Percentiles rank a stretch among this genome's conserved stretches.
Conservation (phyloP, 495 filamentous ascomycete genomes). For the Tuber borchii region DNA sequence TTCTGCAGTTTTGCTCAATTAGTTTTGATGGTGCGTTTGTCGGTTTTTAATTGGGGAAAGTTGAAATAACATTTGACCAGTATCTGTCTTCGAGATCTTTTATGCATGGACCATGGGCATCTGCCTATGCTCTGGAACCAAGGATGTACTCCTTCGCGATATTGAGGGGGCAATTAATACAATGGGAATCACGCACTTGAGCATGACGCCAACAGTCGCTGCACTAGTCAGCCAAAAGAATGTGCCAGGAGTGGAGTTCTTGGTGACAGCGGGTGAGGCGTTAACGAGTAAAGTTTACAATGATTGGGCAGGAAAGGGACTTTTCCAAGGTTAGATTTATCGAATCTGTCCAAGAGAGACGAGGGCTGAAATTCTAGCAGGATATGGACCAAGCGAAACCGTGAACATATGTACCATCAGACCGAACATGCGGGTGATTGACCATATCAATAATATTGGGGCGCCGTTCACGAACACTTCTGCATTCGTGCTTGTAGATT, state of each 20-base stretch:
- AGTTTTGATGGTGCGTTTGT: slow-evolving; percentile 56
- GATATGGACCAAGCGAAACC: slow-evolving; percentile 66
- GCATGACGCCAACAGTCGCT: slow-evolving; percentile 70
- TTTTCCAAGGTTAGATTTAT: slow-evolving; percentile 55
- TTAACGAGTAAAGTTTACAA: slow-evolving; percentile 60
- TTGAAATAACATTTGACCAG: slow-evolving; percentile 36
- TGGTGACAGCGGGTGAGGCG: slow-evolving; percentile 66
- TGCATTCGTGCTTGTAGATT: slow-evolving; percentile 54
- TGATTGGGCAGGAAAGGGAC: slow-evolving; percentile 58
- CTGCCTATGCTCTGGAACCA: slow-evolving; percentile 61
- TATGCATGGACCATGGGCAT: slow-evolving; percentile 69
- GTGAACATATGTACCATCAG: slow-evolving; percentile 69
- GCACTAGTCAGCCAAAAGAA: slow-evolving; percentile 56
- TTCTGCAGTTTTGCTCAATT: slow-evolving; percentile 67
- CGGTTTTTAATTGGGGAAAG: not conserved
- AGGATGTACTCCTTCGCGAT: slow-evolving; percentile 59
- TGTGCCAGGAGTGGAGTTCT: slow-evolving; percentile 58
- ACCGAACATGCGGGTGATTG: slow-evolving; percentile 45
- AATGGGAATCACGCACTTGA: slow-evolving; percentile 64
- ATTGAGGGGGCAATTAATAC: slow-evolving; percentile 54
- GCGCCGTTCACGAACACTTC: slow-evolving; percentile 63
- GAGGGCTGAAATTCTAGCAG: slow-evolving; percentile 37
- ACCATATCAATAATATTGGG: slow-evolving; percentile 57
- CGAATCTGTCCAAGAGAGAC: not conserved
- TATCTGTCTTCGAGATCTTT: slow-evolving; percentile 76